Evolutionary conservation across 805 yeast genomes (phyloP).

Genomic region (Nakazawaea pomicola): DNA sequence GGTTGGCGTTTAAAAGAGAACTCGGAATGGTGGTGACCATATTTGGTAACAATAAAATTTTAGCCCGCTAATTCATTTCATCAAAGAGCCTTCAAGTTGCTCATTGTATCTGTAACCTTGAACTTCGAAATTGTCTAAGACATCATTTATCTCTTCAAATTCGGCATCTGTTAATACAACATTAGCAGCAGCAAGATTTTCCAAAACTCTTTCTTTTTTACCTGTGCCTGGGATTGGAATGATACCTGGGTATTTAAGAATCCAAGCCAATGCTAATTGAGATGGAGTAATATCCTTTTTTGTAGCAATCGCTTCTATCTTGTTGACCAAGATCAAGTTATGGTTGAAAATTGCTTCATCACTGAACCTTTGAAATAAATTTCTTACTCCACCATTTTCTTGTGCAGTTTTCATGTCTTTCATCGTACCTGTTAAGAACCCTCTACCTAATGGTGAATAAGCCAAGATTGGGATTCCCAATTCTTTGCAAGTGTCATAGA

Average conservation of each 20-base stretch:
- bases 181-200: constrained; percentile 41
- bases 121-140: constrained; percentile 38
- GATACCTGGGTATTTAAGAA: constrained; percentile 44
- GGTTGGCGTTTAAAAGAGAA: too few relatives aligned
- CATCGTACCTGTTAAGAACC: constrained; percentile 63
- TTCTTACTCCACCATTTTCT: constrained; percentile 41
- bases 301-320: constrained; percentile 45
- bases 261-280: constrained; percentile 70
- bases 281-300: constrained; percentile 46
- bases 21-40: too few relatives aligned
- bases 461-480: constrained; percentile 63
- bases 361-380: constrained; percentile 38
- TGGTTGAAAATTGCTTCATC: constrained; percentile 45
- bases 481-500: constrained; percentile 53
- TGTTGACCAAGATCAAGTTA: constrained; percentile 46
- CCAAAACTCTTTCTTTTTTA: constrained; percentile 51
- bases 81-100: constrained; percentile 13
- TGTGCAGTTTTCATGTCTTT: constrained; percentile 43
- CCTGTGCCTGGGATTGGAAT: constrained; percentile 82
- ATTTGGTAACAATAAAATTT: too few relatives aligned
- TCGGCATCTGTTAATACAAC: constrained; percentile 49
- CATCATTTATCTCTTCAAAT: constrained; percentile 44
- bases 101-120: constrained; percentile 37
- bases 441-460: constrained; percentile 82
- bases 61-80: too few relatives aligned